These are phyloP conservation scores for Ophiostoma triangulosporum DNA, from an alignment of 2,329 filamentous ascomycete genomes.

Conservation along the genomic window DNA sequence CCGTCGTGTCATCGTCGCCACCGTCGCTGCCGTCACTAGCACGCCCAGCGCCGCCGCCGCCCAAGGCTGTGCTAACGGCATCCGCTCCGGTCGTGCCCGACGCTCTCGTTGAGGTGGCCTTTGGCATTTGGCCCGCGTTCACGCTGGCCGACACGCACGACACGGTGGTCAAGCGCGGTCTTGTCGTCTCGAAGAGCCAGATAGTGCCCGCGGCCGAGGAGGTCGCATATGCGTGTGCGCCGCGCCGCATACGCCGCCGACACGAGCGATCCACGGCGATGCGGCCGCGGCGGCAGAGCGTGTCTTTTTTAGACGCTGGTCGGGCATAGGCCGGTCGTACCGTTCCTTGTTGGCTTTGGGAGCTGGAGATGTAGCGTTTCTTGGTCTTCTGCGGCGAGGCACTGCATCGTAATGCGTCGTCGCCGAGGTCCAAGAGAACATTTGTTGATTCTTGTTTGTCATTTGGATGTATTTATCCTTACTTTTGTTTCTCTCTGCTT, in stretches of 20 bases:
- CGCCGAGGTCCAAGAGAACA: too few relatives aligned
- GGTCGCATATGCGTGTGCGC: neutral
- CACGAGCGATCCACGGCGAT: neutral
- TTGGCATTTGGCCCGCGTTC: conserved; percentile 6
- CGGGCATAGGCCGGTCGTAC: too few relatives aligned
- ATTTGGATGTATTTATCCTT: too few relatives aligned
- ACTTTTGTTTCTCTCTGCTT: too few relatives aligned
- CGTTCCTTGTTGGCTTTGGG: too few relatives aligned
- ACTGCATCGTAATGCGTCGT: too few relatives aligned
- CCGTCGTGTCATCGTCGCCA: neutral
- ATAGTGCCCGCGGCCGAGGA: neutral
- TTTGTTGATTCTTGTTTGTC: too few relatives aligned
- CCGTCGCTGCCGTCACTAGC: neutral
- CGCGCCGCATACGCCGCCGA: neutral
- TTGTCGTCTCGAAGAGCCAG: neutral
- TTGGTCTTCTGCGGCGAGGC: too few relatives aligned
- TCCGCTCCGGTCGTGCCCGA: neutral
- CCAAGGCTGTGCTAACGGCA: neutral
- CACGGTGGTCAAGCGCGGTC: neutral
- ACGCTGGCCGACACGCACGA: neutral
- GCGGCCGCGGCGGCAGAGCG: neutral
- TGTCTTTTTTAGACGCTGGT: neutral
- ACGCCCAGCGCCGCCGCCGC: neutral
- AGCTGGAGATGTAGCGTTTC: too few relatives aligned
- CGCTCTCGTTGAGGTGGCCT: neutral